phyloP scores from a whole-genome alignment of 352 stramenopile species.

The Peronospora tabacina region DNA sequence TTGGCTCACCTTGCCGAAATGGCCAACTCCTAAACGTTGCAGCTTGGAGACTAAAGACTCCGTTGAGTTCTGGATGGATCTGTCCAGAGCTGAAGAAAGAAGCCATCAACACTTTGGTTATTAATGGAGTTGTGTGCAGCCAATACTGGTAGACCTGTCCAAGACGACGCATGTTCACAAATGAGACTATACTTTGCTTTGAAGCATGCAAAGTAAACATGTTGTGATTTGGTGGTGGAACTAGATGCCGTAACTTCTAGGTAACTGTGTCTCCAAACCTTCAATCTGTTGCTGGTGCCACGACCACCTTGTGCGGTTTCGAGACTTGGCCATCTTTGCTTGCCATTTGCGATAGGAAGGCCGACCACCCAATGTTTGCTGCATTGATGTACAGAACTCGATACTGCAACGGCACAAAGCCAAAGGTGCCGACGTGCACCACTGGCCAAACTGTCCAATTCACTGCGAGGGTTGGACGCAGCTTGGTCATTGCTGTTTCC shows the following conservation, averaged over 20 bases:
- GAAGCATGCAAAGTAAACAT: slow-evolving; percentile 1
- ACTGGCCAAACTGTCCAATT: slow-evolving; percentile 43
- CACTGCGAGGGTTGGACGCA: slow-evolving; percentile 31
- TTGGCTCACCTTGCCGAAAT: slow-evolving; percentile 8
- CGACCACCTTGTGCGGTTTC: slow-evolving; percentile 10
- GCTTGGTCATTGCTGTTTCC: slow-evolving; percentile 22
- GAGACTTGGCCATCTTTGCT: slow-evolving; percentile 15
- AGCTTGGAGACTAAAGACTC: not conserved
- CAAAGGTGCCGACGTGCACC: slow-evolving; percentile 36
- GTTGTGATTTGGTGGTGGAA: no score
- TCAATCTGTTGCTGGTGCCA: slow-evolving; percentile 17
- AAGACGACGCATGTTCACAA: slow-evolving; percentile 20
- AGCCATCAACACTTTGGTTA: slow-evolving; percentile 49
- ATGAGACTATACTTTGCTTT: slow-evolving; percentile 8
- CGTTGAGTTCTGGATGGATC: not conserved
- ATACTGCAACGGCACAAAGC: slow-evolving; percentile 41
- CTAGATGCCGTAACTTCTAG: not conserved
- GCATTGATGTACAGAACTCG: slow-evolving; percentile 43
- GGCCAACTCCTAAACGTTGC: not conserved
- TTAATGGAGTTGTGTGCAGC: slow-evolving; percentile 40
- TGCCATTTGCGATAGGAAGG: slow-evolving; percentile 40
- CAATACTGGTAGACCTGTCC: slow-evolving; percentile 36
- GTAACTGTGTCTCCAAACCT: slow-evolving; percentile 3
- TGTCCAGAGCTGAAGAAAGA: not conserved
- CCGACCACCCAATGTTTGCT: slow-evolving; percentile 39